These are phyloP conservation scores for Citrus cavaleriei DNA, from an alignment of 345 rosid species.

Conservation along the genomic window DNA sequence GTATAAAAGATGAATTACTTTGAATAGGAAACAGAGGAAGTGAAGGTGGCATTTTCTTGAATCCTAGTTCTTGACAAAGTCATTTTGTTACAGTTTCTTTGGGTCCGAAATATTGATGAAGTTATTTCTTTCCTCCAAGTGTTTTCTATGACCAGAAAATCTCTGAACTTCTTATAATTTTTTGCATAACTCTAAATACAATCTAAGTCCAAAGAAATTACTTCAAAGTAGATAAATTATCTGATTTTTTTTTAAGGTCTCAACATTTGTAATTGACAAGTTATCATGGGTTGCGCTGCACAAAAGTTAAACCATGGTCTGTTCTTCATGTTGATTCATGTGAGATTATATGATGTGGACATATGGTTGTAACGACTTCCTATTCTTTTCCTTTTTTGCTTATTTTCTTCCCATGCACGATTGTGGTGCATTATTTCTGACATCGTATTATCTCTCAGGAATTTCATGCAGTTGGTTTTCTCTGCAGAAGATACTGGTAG, in stretches of 20 bases:
- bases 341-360: not conserved
- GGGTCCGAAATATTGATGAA: not conserved
- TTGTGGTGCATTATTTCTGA: conserved; percentile 13
- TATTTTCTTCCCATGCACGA: not conserved
- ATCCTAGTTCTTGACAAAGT: too few species aligned
- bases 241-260: not conserved
- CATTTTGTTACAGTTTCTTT: not conserved
- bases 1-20: not conserved
- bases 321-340: not conserved
- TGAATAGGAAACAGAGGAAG: not conserved
- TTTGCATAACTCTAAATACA: not conserved
- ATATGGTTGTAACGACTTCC: too few species aligned
- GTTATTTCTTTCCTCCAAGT: not conserved
- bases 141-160: not conserved
- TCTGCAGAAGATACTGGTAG: conserved; percentile 72
- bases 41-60: not conserved
- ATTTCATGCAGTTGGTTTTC: conserved; percentile 80
- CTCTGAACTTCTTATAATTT: not conserved
- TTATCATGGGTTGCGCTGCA: not conserved
- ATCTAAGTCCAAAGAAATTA: not conserved
- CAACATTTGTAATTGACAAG: not conserved
- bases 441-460: conserved; percentile 40
- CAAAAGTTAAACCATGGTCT: not conserved
- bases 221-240: not conserved
- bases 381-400: not conserved